Evolutionary conservation across 805 yeast genomes (phyloP).

Genomic region (Spathaspora passalidarum): DNA sequence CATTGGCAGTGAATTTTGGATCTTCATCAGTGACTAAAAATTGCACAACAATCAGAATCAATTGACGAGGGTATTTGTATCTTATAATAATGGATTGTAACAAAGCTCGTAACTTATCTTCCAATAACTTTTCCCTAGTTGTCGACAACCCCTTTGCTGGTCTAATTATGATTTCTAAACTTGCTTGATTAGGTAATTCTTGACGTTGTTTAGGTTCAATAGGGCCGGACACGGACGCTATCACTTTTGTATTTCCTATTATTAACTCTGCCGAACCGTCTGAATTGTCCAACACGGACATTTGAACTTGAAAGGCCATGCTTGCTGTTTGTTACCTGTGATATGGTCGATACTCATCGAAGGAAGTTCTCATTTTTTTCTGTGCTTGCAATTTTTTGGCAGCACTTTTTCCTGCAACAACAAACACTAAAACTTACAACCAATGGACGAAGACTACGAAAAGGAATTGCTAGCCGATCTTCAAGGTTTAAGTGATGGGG

Average conservation of each 20-base stretch:
- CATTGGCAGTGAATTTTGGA: constrained; percentile 37
- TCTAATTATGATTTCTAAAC: constrained; percentile 72
- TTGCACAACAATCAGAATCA: constrained; percentile 42
- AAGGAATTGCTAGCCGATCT: constrained; percentile 42
- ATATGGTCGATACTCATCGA: not conserved
- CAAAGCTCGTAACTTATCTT: constrained; percentile 63
- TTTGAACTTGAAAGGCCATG: constrained; percentile 18
- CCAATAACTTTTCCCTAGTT: constrained; percentile 74
- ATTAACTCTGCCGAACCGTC: constrained; percentile 76
- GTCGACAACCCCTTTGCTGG: constrained; percentile 76
- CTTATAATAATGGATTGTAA: constrained; percentile 59
- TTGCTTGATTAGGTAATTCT: constrained; percentile 76
- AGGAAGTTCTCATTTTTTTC: not conserved
- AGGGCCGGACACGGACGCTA: constrained; percentile 88
- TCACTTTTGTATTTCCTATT: constrained; percentile 51
- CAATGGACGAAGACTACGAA: constrained; percentile 30
- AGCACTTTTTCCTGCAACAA: not conserved
- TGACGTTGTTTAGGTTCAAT: constrained; percentile 80
- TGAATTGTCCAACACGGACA: constrained; percentile 49
- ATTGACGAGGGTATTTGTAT: constrained; percentile 72
- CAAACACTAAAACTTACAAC: no score
- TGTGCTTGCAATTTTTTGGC: not conserved
- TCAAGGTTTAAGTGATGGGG: constrained; percentile 26
- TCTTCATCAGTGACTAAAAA: constrained; percentile 25
- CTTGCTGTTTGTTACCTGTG: not conserved